Base-by-base conservation (phyloP, 2,329 filamentous ascomycete genomes). In the Knoxdaviesia capensis region DNA sequence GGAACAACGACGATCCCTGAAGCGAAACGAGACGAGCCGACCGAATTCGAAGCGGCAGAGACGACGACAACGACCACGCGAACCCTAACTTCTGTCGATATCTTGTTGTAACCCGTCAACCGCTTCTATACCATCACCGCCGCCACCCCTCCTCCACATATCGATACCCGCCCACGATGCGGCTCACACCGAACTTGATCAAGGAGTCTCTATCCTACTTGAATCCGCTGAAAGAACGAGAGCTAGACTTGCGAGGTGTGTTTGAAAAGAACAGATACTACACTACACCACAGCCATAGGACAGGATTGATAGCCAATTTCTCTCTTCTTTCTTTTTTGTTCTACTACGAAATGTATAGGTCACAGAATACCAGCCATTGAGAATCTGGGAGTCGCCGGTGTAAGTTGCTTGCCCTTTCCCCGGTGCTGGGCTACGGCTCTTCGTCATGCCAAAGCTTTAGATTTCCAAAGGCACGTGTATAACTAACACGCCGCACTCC, bases 161-260 rank as follows among this genome's bases (percentile, higher is more conserved):
- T 20, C 3, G 3, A 41, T 28, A 5, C 32, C 49, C 44, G 36
- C 34, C 52, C 60, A 65, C 57, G 50, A 96, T 98, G 90, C 80
- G 88, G 71, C 77, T 98, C 65, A 94, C 88, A 48, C 79, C 84
- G 52, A 90, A 96, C 62, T 77, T 96, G 56, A 92, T 98, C 65
- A 76, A 85, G 63, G 78, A 76, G 62, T 94, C 90, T 58, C 80
- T 94, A 52, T 94, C 88, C 60, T 98, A 94, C 71, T 81, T 96
- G 64, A 98, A 96, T 65, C 87, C 88, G 59, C 74, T 98, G 62
- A 93, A 90, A 67, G 90, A 98, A 73, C 85, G 90, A 63, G 90
- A 98, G 74, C 77, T 98, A 61, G 87, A 96, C 70, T 84, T 98
- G 55, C 79, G 90, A 94, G 90, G 90, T 96, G 82, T 77, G 86